Percentiles rank a stretch among this genome's conserved stretches.
Conservation (phyloP, 768 basidiomycete genomes). For the Rhodotorula graminis region DNA sequence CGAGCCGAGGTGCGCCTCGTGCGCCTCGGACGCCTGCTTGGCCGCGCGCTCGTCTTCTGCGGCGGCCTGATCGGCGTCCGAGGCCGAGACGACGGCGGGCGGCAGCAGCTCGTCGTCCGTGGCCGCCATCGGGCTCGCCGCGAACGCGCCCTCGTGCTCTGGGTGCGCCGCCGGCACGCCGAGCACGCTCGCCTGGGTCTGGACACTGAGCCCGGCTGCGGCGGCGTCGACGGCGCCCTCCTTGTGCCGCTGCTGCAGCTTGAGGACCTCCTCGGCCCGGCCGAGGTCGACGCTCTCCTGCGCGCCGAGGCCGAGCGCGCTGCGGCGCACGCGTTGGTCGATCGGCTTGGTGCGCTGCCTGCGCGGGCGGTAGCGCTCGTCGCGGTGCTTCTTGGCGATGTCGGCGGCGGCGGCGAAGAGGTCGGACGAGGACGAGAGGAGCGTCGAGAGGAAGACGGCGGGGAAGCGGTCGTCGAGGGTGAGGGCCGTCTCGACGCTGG, state of each 20-base stretch:
- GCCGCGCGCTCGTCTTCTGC: neutral
- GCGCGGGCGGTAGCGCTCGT: slow-evolving; percentile 37
- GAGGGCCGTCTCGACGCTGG: slow-evolving; percentile 71
- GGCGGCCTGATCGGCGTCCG: too few species aligned
- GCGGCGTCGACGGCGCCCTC: neutral
- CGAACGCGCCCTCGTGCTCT: neutral
- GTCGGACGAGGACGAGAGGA: slow-evolving; percentile 50
- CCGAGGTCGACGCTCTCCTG: neutral
- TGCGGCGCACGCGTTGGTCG: slow-evolving; percentile 40
- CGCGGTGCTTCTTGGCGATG: slow-evolving; percentile 13
- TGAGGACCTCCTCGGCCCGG: neutral
- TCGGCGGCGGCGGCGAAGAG: slow-evolving; percentile 11
- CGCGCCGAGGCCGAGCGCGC: slow-evolving; percentile 8
- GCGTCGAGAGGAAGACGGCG: slow-evolving; percentile 73
- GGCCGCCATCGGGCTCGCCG: slow-evolving; percentile 17
- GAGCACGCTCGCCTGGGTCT: neutral
- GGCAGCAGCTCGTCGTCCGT: neutral
- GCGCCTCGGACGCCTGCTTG: neutral
- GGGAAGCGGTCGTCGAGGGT: slow-evolving; percentile 90
- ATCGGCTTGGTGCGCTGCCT: slow-evolving; percentile 41
- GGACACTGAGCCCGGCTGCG: neutral
- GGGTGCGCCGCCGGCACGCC: neutral
- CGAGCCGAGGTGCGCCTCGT: neutral
- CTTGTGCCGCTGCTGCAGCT: neutral
- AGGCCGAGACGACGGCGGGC: too few species aligned